Percentiles rank a stretch among this genome's conserved stretches.
Evolutionary conservation across 306 rosid genomes (phyloP).

Genomic region (Rubus idaeus): DNA sequence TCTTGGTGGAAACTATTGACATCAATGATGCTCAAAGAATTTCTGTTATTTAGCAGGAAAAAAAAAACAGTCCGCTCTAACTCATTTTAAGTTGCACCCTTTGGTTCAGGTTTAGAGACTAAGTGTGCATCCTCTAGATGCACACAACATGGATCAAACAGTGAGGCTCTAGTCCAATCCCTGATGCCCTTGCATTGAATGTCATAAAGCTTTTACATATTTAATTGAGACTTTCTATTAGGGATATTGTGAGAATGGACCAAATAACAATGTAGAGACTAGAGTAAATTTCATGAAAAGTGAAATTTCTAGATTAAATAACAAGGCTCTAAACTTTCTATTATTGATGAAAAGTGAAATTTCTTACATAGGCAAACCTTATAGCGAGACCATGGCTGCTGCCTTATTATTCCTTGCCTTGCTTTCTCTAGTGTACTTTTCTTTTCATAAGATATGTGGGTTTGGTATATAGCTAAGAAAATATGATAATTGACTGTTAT

Average conservation of each 20-base stretch:
- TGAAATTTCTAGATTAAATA: not conserved
- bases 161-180: not conserved
- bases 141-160: not conserved
- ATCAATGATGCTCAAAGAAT: not conserved
- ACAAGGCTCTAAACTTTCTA: too few relatives aligned
- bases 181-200: not conserved
- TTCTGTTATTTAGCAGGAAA: not conserved
- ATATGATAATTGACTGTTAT: not conserved
- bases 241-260: not conserved
- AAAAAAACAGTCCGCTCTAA: not conserved
- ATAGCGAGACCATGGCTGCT: not conserved
- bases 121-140: not conserved
- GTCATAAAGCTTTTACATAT: not conserved
- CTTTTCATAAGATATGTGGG: not conserved
- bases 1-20: not conserved
- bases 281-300: not conserved
- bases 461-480: not conserved
- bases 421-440: not conserved
- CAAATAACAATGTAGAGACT: not conserved
- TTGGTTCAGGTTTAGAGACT: not conserved
- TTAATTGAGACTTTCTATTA: not conserved
- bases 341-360: not conserved
- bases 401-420: not conserved
- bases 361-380: not conserved
- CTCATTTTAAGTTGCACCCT: not conserved